These are phyloP conservation scores for Gentiana macrophylla DNA, from an alignment of 257 asterid species.

Conservation along the genomic window DNA sequence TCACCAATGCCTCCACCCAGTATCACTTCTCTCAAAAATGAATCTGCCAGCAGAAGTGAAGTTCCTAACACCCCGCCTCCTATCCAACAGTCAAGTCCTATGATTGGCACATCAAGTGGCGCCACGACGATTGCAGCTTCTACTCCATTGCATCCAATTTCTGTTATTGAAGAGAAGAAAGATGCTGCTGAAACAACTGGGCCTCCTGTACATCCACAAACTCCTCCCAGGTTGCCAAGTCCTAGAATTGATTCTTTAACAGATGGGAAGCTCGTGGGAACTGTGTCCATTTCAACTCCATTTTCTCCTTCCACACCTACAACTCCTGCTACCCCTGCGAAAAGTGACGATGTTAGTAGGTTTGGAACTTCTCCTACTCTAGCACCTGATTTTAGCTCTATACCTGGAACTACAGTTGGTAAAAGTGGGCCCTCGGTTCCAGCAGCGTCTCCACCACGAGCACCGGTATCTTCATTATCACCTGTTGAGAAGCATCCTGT, in stretches of 20 bases:
- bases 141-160: conserved; percentile 11
- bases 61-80: conserved; percentile 17
- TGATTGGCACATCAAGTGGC: conserved; percentile 1
- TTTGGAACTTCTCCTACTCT: conserved; percentile 1
- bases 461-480: conserved; percentile 17
- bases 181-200: conserved; percentile 15
- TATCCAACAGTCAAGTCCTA: conserved; percentile 4
- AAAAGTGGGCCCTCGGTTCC: conserved; percentile 18
- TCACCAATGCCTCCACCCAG: conserved; percentile 18
- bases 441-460: conserved; percentile 13
- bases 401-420: conserved; percentile 10
- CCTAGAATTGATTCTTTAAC: conserved; percentile 17
- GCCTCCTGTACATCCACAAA: conserved; percentile 8
- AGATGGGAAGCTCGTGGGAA: conserved; percentile 8
- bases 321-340: too few species aligned
- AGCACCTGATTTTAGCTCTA: not conserved
- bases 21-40: conserved; percentile 29
- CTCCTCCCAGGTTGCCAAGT: conserved; percentile 19
- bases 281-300: not conserved
- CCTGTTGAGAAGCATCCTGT: conserved; percentile 19
- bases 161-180: conserved; percentile 18
- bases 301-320: conserved; percentile 8
- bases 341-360: too few species aligned
- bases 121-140: not conserved
- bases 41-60: conserved; percentile 12